Evolutionary conservation across 2,329 filamentous ascomycete genomes (phyloP).

Genomic region (Trematosphaeria pertusa): DNA sequence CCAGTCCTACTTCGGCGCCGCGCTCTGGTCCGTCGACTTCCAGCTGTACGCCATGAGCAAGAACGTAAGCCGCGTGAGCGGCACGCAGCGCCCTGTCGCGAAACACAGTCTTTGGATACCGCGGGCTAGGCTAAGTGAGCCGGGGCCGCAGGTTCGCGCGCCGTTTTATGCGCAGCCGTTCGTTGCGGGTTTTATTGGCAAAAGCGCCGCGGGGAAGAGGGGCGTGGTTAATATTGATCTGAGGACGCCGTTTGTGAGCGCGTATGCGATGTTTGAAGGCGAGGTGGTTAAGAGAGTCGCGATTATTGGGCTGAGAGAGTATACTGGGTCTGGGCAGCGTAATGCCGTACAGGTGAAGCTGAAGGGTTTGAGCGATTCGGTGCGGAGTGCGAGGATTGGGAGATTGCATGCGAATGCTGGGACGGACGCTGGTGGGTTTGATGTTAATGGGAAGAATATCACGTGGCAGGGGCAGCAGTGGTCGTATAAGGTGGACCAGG

Average conservation of each 20-base stretch:
- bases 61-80: background rate
- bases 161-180: background rate
- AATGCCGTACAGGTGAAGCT: background rate
- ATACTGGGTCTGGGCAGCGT: background rate
- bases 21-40: background rate
- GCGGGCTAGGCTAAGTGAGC: background rate
- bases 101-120: background rate
- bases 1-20: background rate
- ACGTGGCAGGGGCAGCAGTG: background rate
- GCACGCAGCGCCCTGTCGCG: background rate
- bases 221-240: background rate
- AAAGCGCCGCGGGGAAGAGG: background rate
- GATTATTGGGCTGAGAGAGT: background rate
- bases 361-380: background rate
- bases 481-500: background rate
- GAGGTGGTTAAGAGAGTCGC: background rate
- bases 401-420: background rate
- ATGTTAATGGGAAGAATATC: constrained; percentile 1
- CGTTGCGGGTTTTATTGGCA: constrained; percentile 1
- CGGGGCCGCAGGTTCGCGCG: background rate
- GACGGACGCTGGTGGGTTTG: background rate
- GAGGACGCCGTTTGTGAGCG: background rate
- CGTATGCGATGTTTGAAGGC: constrained; percentile 2
- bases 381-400: background rate
- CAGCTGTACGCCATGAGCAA: background rate